Evolutionary conservation across 2,329 filamentous ascomycete genomes (phyloP), one percentile per base, ranked within the genome.

Genomic region (Colletotrichum paranaense): DNA sequence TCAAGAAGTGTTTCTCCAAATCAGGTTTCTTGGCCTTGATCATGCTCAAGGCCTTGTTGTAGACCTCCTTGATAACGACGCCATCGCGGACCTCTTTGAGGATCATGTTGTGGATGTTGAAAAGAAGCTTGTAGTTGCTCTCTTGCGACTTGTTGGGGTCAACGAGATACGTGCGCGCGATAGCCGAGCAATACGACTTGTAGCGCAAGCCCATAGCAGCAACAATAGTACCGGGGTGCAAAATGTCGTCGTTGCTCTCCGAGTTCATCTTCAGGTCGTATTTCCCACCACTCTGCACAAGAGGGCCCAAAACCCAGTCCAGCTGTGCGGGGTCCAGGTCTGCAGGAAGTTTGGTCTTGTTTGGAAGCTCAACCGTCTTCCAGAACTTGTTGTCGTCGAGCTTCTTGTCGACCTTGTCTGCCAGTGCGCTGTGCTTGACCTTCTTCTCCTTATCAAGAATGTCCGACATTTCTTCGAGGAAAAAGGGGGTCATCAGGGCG

Each of bases 71-170:
- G 62, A 93, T 94, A 2, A 91, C 86, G 14, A 92, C 93, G 35
- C 97, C 97, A 79, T 98, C 96, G 72, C 94, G 92, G 75, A 98
- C 91, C 78, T 97, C 94, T 81, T 97, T 97, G 80, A 99, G 89
- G 35, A 98, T 93, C n/a, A 94, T 85, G 76, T 95, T 95, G 82
- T 98, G 96, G 14, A 98, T 91, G 64, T 91, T 90, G 67, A 94
- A 87, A 5, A 99, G 88, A 19, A 98, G 90, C 79, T 96, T 97
- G 87, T 99, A 99, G 80, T 95, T 97, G 81, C 90, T 93, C 84
- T 98, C 97, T 81, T 99, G 97, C 0, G 94, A 91, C 83, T 98
- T 98, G 85, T 97, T 98, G 19, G 97, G 97, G 78, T 98, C 97
- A 59, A 99, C 96, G 74, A 99, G 89, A 82, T 98, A 99, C 8